A percentile compares a stretch with the other conserved stretches of the same genome.
phyloP scores from a whole-genome alignment of 345 rosid species.

The Psidium guajava region DNA sequence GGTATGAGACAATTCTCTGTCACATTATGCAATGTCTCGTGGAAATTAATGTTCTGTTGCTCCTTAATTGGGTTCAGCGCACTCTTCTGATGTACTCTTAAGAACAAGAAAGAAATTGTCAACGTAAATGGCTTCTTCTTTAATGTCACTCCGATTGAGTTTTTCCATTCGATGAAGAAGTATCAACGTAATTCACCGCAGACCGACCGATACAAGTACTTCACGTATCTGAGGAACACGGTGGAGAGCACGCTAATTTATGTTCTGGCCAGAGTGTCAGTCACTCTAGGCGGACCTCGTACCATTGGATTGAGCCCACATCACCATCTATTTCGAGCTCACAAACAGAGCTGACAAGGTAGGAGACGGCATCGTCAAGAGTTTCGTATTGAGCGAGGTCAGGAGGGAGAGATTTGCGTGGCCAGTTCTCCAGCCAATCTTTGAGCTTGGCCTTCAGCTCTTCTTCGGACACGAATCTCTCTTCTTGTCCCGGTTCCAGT shows the following conservation, averaged over 20 bases:
- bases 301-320: constrained; percentile 81
- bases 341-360: constrained; percentile 55
- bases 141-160: neutral
- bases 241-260: neutral
- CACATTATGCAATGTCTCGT: neutral
- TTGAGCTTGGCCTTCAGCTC: constrained; percentile 55
- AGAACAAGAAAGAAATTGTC: neutral
- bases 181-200: neutral
- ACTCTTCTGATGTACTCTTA: neutral
- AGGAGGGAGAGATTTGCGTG: constrained; percentile 43
- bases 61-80: neutral
- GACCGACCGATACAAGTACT: neutral
- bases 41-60: neutral
- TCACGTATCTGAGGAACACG: neutral
- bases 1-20: neutral
- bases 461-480: constrained; percentile 67
- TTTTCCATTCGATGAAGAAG: neutral
- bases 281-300: constrained; percentile 67
- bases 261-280: constrained; percentile 6
- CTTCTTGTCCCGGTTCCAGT: constrained; percentile 73
- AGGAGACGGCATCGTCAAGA: constrained; percentile 62
- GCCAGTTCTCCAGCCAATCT: constrained; percentile 72
- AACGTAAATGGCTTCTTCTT: neutral
- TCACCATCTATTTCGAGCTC: constrained; percentile 79
- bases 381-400: constrained; percentile 64